These are phyloP conservation scores for Volvariella surrecta DNA, from an alignment of 1,284 basidiomycete species.

Conservation along the genomic window DNA sequence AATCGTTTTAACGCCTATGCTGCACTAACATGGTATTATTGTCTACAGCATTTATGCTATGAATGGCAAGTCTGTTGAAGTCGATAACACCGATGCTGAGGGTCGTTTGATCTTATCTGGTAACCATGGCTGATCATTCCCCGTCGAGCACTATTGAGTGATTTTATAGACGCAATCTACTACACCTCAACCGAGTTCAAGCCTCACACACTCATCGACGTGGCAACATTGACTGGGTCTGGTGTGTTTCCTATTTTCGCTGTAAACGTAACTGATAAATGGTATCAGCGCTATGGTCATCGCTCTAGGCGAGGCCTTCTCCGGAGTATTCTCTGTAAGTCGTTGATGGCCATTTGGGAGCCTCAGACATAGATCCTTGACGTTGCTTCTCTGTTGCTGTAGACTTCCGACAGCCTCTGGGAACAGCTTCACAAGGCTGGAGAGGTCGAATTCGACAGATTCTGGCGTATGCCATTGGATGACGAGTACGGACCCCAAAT, in stretches of 20 bases:
- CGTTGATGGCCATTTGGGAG: background rate
- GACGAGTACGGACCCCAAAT: conserved; percentile 78
- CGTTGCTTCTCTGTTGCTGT: background rate
- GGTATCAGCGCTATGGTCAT: conserved; percentile 49
- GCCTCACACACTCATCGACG: conserved; percentile 78
- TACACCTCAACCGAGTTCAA: conserved; percentile 77
- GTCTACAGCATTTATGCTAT: conserved; percentile 66
- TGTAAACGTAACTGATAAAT: background rate
- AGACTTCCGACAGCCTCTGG: conserved; percentile 75
- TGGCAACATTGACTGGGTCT: conserved; percentile 74
- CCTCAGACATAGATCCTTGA: background rate
- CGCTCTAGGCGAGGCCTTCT: conserved; percentile 68
- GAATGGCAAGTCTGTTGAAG: conserved; percentile 84
- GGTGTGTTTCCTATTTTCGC: conserved; percentile 14
- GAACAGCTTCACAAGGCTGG: conserved; percentile 63
- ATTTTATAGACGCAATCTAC: conserved; percentile 66
- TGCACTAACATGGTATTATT: conserved; percentile 3
- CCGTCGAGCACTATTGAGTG: background rate
- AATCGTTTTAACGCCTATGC: conserved; percentile 5
- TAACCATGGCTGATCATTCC: conserved; percentile 17
- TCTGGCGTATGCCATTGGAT: conserved; percentile 82
- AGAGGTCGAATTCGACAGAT: conserved; percentile 66
- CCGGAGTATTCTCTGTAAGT: conserved; percentile 74
- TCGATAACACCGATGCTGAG: conserved; percentile 88
- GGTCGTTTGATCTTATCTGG: conserved; percentile 74